Evolutionary conservation across 2,329 filamentous ascomycete genomes (phyloP).

Genomic region (Alternaria atra): DNA sequence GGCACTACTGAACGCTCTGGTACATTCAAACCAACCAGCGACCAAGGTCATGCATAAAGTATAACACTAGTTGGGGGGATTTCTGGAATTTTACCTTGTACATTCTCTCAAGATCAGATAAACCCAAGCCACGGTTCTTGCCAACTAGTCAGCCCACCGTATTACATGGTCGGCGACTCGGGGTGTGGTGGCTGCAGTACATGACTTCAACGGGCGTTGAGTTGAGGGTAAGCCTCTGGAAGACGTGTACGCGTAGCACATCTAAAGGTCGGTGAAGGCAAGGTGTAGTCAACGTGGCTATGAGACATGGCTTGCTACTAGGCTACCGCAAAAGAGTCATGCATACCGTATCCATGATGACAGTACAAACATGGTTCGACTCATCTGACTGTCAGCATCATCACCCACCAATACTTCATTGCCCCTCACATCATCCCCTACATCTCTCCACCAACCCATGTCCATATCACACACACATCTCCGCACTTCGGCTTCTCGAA

Average conservation of each 20-base stretch:
- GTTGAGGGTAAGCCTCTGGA: background rate
- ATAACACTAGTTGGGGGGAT: background rate
- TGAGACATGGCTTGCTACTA: background rate
- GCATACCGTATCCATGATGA: background rate
- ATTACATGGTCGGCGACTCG: background rate
- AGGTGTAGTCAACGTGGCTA: background rate
- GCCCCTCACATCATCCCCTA: background rate
- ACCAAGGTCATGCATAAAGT: background rate
- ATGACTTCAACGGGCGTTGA: background rate
- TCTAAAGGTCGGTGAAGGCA: background rate
- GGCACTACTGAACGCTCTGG: background rate
- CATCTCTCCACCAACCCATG: background rate
- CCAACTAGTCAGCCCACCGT: background rate
- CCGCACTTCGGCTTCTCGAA: constrained; percentile 5
- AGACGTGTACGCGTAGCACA: background rate
- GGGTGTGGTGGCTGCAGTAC: background rate
- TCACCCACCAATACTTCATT: background rate
- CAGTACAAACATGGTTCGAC: background rate
- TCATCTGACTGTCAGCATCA: background rate
- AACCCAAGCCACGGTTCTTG: background rate
- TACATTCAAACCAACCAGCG: background rate
- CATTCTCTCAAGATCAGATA: background rate
- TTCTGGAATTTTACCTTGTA: background rate
- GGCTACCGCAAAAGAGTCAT: background rate
- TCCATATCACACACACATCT: background rate